Conservation (phyloP, 2,329 filamentous ascomycete genomes). For the Penicillium sp. region DNA sequence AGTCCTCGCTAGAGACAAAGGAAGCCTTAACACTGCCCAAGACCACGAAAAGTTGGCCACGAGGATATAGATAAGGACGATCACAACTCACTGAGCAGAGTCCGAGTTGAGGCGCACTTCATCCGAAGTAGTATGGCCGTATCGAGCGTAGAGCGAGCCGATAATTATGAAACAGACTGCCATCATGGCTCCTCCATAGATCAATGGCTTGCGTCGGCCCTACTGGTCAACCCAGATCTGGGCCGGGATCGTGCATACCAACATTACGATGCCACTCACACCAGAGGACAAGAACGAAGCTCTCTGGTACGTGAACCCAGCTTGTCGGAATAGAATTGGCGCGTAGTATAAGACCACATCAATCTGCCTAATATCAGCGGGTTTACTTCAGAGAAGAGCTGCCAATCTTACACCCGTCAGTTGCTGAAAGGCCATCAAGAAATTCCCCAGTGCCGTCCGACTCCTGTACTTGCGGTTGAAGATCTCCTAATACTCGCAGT, state of each 20-base stretch:
- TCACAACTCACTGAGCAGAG: conserved; percentile 26
- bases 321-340: conserved; percentile 36
- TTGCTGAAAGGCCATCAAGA: conserved; percentile 24
- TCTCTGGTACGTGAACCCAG: conserved; percentile 28
- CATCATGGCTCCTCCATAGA: conserved; percentile 34
- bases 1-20: not conserved
- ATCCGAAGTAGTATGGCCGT: conserved; percentile 21
- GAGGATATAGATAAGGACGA: conserved; percentile 37
- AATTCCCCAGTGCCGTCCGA: conserved; percentile 18
- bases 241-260: conserved; percentile 35
- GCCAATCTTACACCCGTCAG: conserved; percentile 17
- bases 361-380: conserved; percentile 16
- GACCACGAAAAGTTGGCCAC: conserved; percentile 35
- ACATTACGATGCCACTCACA: conserved; percentile 34
- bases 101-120: conserved; percentile 22
- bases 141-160: conserved; percentile 20
- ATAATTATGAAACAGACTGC: conserved; percentile 23
- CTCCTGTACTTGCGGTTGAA: conserved; percentile 21
- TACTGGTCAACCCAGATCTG: conserved; percentile 37
- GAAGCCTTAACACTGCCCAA: conserved; percentile 30
- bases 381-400: not conserved
- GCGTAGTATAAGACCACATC: conserved; percentile 35
- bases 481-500: conserved; percentile 20
- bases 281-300: conserved; percentile 36
- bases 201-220: conserved; percentile 34